phyloP scores from a whole-genome alignment of 306 rosid species.

The Prunus salicina region DNA sequence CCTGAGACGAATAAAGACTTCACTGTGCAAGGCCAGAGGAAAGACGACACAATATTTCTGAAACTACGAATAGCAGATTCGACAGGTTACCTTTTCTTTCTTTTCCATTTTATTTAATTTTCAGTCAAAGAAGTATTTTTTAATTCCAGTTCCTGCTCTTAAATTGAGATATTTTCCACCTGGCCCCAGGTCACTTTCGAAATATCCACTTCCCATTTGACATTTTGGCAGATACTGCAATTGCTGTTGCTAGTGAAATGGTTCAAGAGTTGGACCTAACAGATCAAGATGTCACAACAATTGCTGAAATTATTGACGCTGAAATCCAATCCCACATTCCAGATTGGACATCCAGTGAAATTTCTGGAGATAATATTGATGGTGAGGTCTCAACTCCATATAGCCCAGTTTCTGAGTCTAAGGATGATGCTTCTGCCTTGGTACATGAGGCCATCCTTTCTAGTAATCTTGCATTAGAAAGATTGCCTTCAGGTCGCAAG shows the following conservation, averaged over 20 bases:
- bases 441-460: slow-evolving; percentile 26
- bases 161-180: slow-evolving; percentile 11
- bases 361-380: slow-evolving; percentile 20
- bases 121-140: neutral
- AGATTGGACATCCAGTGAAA: slow-evolving; percentile 51
- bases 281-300: slow-evolving; percentile 84
- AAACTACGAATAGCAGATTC: slow-evolving; percentile 79
- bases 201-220: slow-evolving; percentile 96
- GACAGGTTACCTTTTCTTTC: slow-evolving; percentile 46
- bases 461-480: slow-evolving; percentile 60
- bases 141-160: neutral
- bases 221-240: slow-evolving; percentile 74
- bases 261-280: slow-evolving; percentile 89
- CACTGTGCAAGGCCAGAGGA: slow-evolving; percentile 82
- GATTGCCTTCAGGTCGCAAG: slow-evolving; percentile 85
- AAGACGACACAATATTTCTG: slow-evolving; percentile 77
- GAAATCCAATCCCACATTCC: slow-evolving; percentile 72
- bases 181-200: slow-evolving; percentile 62
- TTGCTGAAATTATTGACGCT: slow-evolving; percentile 74
- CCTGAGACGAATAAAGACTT: slow-evolving; percentile 57
- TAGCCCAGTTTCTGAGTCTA: slow-evolving; percentile 37
- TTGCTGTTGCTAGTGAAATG: slow-evolving; percentile 97
- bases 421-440: slow-evolving; percentile 37
- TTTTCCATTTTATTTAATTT: slow-evolving; percentile 6
- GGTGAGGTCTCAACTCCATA: slow-evolving; percentile 34